These are phyloP conservation scores for Kodamaea jinghongensis DNA, from an alignment of 805 yeast genomes.

Conservation along the genomic window DNA sequence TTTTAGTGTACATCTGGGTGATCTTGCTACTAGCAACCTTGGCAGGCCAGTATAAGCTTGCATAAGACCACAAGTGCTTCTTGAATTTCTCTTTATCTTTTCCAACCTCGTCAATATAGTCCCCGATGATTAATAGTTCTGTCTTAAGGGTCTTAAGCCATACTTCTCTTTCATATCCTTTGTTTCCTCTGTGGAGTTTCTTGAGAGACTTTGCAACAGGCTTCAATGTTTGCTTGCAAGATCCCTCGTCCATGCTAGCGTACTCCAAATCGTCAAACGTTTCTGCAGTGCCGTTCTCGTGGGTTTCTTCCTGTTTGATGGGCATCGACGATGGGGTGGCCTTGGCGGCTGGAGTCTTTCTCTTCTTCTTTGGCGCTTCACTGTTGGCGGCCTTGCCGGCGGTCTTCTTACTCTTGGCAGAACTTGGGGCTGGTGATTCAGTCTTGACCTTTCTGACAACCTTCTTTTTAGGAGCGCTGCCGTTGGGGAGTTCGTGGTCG, in stretches of 20 bases:
- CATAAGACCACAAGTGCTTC: conserved; percentile 81
- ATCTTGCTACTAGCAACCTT: conserved; percentile 73
- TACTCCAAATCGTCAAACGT: conserved; percentile 49
- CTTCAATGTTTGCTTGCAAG: conserved; percentile 58
- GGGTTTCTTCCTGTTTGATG: conserved; percentile 14
- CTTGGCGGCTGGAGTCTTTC: conserved; percentile 11
- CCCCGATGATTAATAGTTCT: conserved; percentile 72
- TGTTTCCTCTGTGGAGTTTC: conserved; percentile 65
- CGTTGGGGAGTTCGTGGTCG: conserved; percentile 26
- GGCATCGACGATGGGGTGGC: conserved; percentile 3
- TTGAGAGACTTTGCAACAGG: conserved; percentile 67
- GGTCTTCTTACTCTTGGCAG: conserved; percentile 14
- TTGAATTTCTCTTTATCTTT: conserved; percentile 36
- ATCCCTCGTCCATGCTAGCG: conserved; percentile 74
- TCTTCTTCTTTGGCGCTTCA: conserved; percentile 18
- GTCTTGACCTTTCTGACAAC: conserved; percentile 18
- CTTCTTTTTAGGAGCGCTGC: conserved; percentile 15
- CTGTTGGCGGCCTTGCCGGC: conserved; percentile 10
- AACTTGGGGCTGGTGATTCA: conserved; percentile 15
- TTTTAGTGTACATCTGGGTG: conserved; percentile 70
- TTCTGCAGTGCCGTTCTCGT: conserved; percentile 15
- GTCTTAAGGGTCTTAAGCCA: conserved; percentile 70
- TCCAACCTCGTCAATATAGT: conserved; percentile 52
- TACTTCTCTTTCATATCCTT: conserved; percentile 70
- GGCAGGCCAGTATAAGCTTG: conserved; percentile 85